phyloP scores from a whole-genome alignment of 768 basidiomycete species.

The Cystofilobasidium capitatum region DNA sequence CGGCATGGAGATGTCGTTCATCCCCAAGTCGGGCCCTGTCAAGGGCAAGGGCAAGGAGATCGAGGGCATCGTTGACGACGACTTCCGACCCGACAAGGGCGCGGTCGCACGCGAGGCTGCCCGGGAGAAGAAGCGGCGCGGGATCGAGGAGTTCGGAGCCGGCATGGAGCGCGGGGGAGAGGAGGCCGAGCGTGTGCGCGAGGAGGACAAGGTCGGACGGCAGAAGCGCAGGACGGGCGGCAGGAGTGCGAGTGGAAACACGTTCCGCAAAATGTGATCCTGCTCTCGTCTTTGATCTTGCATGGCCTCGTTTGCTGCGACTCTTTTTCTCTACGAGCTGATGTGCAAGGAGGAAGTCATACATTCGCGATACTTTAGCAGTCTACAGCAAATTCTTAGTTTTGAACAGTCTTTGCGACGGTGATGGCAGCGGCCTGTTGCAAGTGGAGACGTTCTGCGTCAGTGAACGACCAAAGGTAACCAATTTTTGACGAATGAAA shows the following conservation, averaged over 20 bases:
- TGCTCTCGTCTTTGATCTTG: too few species aligned
- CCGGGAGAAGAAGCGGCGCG: conserved; percentile 32
- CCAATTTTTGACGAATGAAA: too few species aligned
- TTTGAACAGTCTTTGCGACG: neutral
- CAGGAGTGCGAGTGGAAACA: conserved; percentile 84
- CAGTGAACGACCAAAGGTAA: neutral
- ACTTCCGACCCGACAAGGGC: conserved; percentile 33
- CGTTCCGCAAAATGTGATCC: conserved; percentile 31
- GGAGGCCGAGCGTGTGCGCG: conserved; percentile 39
- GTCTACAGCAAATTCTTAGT: too few species aligned
- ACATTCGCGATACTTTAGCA: too few species aligned
- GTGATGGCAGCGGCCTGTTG: conserved; percentile 7
- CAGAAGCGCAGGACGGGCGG: conserved; percentile 64
- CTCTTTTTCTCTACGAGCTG: too few species aligned
- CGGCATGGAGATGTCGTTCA: conserved; percentile 75
- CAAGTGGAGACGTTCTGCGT: too few species aligned
- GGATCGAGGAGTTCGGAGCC: conserved; percentile 68
- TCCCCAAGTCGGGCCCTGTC: conserved; percentile 48
- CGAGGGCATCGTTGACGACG: conserved; percentile 40
- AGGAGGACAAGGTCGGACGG: conserved; percentile 67
- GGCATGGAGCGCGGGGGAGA: conserved; percentile 76
- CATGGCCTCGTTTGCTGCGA: too few species aligned
- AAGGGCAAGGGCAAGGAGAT: conserved; percentile 18
- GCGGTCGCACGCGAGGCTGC: conserved; percentile 45
- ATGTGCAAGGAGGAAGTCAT: neutral